Evolutionary conservation across 345 rosid genomes (phyloP).

Genomic region (Turnera subulata): DNA sequence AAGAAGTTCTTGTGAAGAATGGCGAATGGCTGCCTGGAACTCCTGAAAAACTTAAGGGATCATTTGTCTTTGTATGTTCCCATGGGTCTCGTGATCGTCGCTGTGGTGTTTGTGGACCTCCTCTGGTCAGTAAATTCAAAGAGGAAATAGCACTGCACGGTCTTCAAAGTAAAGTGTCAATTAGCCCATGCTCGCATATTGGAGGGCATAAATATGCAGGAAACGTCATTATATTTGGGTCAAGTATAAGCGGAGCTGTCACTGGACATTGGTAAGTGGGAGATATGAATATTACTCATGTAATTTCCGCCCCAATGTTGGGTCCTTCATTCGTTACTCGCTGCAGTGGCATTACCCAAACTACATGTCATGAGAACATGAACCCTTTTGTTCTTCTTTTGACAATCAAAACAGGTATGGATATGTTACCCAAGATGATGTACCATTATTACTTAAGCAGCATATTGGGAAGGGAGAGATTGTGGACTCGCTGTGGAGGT

Average conservation of each 20-base stretch:
- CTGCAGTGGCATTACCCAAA: too few relatives aligned
- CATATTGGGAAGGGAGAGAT: conserved; percentile 78
- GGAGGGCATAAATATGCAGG: conserved; percentile 98
- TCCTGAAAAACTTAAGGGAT: conserved; percentile 77
- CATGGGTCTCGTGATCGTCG: conserved; percentile 89
- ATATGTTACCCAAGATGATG: conserved; percentile 77
- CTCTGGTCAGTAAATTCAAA: conserved; percentile 69
- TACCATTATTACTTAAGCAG: conserved; percentile 57
- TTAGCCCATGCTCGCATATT: conserved; percentile 94
- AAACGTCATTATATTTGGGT: conserved; percentile 79
- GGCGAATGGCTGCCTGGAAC: conserved; percentile 92
- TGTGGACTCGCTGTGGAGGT: conserved; percentile 83
- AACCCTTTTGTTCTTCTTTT: neutral
- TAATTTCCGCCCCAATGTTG: too few relatives aligned
- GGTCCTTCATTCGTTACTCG: too few relatives aligned
- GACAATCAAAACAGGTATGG: conserved; percentile 56
- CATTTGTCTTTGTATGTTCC: conserved; percentile 83
- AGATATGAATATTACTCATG: too few relatives aligned
- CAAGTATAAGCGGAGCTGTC: conserved; percentile 49
- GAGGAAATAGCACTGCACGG: conserved; percentile 71
- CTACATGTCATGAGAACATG: too few relatives aligned
- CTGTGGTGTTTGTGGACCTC: conserved; percentile 95
- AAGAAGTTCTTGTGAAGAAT: conserved; percentile 94
- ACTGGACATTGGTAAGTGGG: conserved; percentile 79
- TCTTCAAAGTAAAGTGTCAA: conserved; percentile 83